Base-by-base conservation (phyloP, 129 eudicot genomes). In the Saussurea involucrata region DNA sequence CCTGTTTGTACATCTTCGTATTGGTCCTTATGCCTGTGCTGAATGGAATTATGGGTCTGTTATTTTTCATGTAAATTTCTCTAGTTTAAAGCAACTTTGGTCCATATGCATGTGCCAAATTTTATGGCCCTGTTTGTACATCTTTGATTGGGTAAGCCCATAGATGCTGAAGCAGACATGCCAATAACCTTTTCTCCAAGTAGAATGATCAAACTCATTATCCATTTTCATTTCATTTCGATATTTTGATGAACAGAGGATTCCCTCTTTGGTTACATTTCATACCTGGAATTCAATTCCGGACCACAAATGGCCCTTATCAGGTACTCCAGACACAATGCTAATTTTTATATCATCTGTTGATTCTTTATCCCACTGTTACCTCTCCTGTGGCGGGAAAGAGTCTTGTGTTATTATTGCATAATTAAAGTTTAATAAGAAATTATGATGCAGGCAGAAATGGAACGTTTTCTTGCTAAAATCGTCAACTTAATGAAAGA, bases 1-100 rank as follows among this genome's bases (percentile, higher is more conserved):
- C 40, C 86, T 91, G 10, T 91, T 76, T 83, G 90, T 91, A 44
- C 94, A 91, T 88, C 85, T 91, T 65, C 82, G 97, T 68, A 91
- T 91, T 20, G 94, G 97, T 24, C 97, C 97, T 12, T 91, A 91
- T 81, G 94, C 88, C 7, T 91, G 97, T 77, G 97, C 97, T 5
- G 97, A 91, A 80, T 91, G 94, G 97, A 91, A 91, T 61, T 91
- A 87, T 66, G 97, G 97, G 93, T 90, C 25, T 3, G 89, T 80
- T 76, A 18, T 49, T 66, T n/a, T 18, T 60, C 33, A 69, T 25
- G 17, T 29, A 11, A 29, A 63, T 40, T 33, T 10, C 24, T 60
- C 25, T 63, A 8, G 32, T 53, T 57, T 71, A 13, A 63, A 36
- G 6, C 49, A 76, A 20, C 29, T 75, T 40, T 76, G 5, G 69